Evolutionary conservation across 768 basidiomycete genomes (phyloP).

Genomic region (Rhizopogon salebrosus): DNA sequence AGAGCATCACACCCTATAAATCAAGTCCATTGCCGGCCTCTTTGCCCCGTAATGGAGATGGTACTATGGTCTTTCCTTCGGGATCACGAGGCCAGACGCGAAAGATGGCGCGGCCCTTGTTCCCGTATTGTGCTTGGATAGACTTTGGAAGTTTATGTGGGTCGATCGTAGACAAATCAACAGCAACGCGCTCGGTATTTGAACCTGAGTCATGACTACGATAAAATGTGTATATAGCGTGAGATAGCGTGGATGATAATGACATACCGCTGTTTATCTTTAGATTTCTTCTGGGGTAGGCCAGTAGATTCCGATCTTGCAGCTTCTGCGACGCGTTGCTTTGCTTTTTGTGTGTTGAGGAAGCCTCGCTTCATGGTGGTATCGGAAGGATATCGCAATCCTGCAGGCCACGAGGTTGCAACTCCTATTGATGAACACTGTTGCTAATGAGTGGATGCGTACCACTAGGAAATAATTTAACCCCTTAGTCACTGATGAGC

Average conservation of each 20-base stretch:
- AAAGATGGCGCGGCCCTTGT: slow-evolving; percentile 14
- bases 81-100: slow-evolving; percentile 21
- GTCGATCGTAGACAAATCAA: background rate
- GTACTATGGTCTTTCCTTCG: slow-evolving; percentile 6
- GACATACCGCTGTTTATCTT: background rate
- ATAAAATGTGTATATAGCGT: background rate
- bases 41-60: slow-evolving; percentile 7
- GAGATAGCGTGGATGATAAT: background rate
- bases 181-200: background rate
- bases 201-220: background rate
- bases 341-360: slow-evolving; percentile 8
- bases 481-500: too few species aligned
- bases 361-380: slow-evolving; percentile 19
- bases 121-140: background rate
- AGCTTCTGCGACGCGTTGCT: slow-evolving; percentile 7
- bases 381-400: too few species aligned
- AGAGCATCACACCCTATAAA: slow-evolving; percentile 25
- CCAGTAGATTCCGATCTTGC: background rate
- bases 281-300: background rate
- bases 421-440: too few species aligned
- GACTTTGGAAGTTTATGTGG: slow-evolving; percentile 2
- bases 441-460: too few species aligned
- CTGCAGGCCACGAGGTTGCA: too few species aligned
- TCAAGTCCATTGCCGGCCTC: slow-evolving; percentile 13
- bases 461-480: too few species aligned